These are phyloP conservation scores for Ophiostoma montium DNA, from an alignment of 2,329 filamentous ascomycete genomes.

Conservation along the genomic window DNA sequence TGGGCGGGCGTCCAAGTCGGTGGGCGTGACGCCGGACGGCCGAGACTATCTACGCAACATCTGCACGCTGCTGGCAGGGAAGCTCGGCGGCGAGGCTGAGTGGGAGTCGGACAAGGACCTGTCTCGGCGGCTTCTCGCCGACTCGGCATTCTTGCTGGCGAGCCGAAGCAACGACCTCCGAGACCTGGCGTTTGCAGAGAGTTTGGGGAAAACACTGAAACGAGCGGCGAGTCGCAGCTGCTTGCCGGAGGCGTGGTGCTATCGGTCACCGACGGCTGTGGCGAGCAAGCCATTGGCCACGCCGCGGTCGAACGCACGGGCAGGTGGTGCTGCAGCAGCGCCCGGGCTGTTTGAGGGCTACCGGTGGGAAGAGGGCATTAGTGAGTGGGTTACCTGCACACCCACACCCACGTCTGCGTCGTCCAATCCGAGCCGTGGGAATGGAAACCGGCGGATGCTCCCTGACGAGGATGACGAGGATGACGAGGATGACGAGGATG, in stretches of 20 bases:
- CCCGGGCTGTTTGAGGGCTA: constrained; percentile 16
- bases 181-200: constrained; percentile 40
- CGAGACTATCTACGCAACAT: constrained; percentile 27
- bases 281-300: neutral
- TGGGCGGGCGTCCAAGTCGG: constrained; percentile 22
- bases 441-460: too few species aligned
- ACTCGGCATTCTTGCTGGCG: constrained; percentile 37
- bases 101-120: constrained; percentile 17
- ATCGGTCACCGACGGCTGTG: neutral
- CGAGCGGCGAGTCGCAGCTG: neutral
- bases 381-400: constrained; percentile 22
- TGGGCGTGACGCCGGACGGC: constrained; percentile 15
- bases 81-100: constrained; percentile 11
- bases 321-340: neutral
- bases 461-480: too few species aligned
- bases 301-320: neutral
- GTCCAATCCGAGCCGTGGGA: neutral
- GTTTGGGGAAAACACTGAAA: constrained; percentile 16
- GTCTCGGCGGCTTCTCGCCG: constrained; percentile 26
- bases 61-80: constrained; percentile 24
- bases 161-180: constrained; percentile 37
- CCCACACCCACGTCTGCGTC: neutral
- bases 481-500: too few species aligned
- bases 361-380: constrained; percentile 25
- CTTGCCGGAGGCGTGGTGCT: neutral